Base-by-base conservation (phyloP, 306 rosid genomes). In the Trichosanthes cucumerina region DNA sequence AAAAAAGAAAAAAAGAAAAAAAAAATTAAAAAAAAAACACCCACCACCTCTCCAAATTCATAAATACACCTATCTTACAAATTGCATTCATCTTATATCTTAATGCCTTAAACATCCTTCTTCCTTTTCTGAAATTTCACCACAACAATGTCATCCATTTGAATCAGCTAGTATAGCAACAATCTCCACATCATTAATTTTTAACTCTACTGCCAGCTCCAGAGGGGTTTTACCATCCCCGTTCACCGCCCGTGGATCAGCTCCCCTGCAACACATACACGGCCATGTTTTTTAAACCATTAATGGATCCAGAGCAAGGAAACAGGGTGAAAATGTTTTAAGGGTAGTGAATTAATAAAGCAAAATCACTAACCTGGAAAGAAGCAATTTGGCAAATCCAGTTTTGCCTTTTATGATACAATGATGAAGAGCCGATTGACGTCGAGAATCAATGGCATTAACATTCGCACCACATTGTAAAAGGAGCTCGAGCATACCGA, bases 401-500 rank as follows among this genome's bases (percentile, higher is more conserved):
- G 87, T 81, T 86, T 77, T 90, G 80, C 96, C 92, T 87, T 83
- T 92, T 34, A 87, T 80, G 79, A 96, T 81, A 80, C 98, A 88
- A 26, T 88, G 91, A 75, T 92, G 98, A 2, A 96, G 89, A 64
- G 99, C 96, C 7, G 93, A 91, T 82, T 86, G 96, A 59, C 90
- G 93, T 88, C 93, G 88, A 49, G 84, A 88, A 83, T 92, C 98
- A 6, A 87, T 69, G 28, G 88, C 96, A 81, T 92, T 96, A 68
- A 91, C 73, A 86, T 87, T 87, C 64, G 97, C 98, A 79, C 99
- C 97, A 63, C 93, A 96, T 87, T 96, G 99, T 80, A 96, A 88
- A 63, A 96, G 99, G 82, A 96, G 96, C 80, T 96, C 99, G 76
- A 96, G 86, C 99, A 96, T 92, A 69, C 96, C 93, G 36, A 96